Base-by-base conservation (phyloP, 768 basidiomycete species). In the Kwoniella dejecticola region DNA sequence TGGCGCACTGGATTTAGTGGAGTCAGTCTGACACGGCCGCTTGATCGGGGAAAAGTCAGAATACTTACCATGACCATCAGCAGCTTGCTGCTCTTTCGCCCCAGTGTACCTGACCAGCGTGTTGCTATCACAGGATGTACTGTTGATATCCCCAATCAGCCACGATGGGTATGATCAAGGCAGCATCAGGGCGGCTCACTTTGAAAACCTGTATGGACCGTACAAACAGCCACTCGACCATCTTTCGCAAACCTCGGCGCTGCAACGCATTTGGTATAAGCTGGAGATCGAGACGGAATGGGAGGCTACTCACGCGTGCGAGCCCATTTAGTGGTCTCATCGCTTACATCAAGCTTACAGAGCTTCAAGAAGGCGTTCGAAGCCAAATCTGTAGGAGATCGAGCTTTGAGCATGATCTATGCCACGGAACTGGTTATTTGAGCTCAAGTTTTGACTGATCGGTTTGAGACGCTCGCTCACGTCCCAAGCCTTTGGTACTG, bases 41-140 rank as follows among this genome's bases (percentile, higher is more conserved):
- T 13, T 4, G n/a, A 21, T 15, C 4, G 13, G 24, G 50, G 29
- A 19, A 24, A 11, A 38, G 19, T 38, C 23, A 10, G 21, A 45
- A 15, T n/a, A 13, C 27, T 7, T 24, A 23, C 5, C n/a, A 17
- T 19, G 10, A 26, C 27, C 45, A 30, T 44, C n/a, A 19, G 47
- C 11, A 77, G 60, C 27, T 72, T 79, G 46, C 68, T 74, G 57
- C 79, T 71, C 68, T 80, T 72, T 50, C 66, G 30, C 66, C 79
- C 62, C 65, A 81, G 61, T 75, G 77, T 60, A 67, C 81, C 80
- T 0, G 81, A 78, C 83, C 83, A 83, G 31, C 82, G 72, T 0
- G 82, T 83, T 6, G 82, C 82, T 24, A 83, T 81, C 4, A 83
- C 80, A 42, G 82, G 79, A 44, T 80, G 79, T 0, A 83, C 80